These are phyloP conservation scores for Volvox africanus DNA, from an alignment of 139 green algal genomes.

Conservation along the genomic window DNA sequence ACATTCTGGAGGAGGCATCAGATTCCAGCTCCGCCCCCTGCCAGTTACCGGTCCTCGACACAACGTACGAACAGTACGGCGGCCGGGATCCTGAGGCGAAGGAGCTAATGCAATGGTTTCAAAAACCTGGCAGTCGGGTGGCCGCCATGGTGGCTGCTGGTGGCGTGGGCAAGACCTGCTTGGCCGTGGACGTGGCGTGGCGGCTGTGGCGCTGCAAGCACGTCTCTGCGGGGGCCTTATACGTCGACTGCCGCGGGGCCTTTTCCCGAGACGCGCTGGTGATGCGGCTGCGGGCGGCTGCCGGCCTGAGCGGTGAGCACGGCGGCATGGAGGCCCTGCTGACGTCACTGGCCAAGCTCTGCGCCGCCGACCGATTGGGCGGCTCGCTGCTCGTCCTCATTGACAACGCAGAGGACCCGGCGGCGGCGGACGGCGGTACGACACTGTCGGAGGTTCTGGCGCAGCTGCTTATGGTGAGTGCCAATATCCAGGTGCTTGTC, in stretches of 20 bases:
- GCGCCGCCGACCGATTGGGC: background rate
- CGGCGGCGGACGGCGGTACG: background rate
- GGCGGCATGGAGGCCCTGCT: background rate
- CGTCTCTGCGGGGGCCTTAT: background rate
- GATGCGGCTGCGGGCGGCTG: conserved; percentile 17
- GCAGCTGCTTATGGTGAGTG: background rate
- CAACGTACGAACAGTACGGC: conserved; percentile 12
- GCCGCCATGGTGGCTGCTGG: conserved; percentile 13
- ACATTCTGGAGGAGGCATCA: background rate
- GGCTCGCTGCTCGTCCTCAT: conserved; percentile 5
- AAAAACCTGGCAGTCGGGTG: background rate
- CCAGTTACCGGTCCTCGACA: background rate
- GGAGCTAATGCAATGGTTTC: background rate
- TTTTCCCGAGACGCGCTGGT: background rate
- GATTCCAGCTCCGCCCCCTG: background rate
- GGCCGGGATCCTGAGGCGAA: background rate
- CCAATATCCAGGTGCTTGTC: background rate
- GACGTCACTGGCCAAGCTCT: background rate
- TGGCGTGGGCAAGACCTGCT: conserved; percentile 47
- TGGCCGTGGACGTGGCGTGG: conserved; percentile 42
- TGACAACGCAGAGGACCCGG: conserved; percentile 31
- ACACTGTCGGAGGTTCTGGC: background rate
- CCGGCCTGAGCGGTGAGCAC: background rate
- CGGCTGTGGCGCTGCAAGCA: background rate
- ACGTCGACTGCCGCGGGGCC: conserved; percentile 38